These are phyloP conservation scores for Ascochyta pisi DNA, from an alignment of 2,329 filamentous ascomycete species.

Conservation along the genomic window DNA sequence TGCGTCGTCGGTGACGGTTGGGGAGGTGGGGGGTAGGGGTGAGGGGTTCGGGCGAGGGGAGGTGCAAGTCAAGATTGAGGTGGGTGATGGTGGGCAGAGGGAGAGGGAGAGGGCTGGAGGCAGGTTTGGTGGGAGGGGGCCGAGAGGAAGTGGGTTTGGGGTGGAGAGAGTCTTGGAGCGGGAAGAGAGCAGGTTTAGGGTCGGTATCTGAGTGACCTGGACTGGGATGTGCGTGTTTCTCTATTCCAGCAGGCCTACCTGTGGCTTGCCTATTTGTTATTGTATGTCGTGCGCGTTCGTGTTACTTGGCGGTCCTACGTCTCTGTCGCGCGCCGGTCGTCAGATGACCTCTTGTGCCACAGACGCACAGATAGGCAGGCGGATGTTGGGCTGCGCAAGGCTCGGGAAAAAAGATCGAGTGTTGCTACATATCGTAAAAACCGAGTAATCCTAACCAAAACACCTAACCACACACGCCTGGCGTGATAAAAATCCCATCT, in stretches of 20 bases:
- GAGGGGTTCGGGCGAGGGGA: not conserved
- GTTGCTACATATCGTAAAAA: slow-evolving; percentile 39
- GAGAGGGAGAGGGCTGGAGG: not conserved
- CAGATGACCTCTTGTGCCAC: slow-evolving; percentile 2
- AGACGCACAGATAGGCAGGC: slow-evolving; percentile 1
- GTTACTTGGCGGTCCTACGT: not conserved
- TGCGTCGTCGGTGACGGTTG: not conserved
- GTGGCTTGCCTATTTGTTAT: not conserved
- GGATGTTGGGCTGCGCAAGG: not conserved
- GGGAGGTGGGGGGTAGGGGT: not conserved
- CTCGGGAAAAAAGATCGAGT: slow-evolving; percentile 20
- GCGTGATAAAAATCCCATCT: slow-evolving; percentile 29
- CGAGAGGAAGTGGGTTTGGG: not conserved
- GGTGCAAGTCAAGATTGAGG: slow-evolving; percentile 1
- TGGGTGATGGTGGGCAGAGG: not conserved
- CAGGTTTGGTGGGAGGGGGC: not conserved
- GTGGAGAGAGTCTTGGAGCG: not conserved
- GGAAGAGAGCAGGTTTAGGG: not conserved
- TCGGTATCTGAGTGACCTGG: not conserved
- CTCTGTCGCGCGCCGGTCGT: not conserved
- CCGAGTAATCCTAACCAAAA: slow-evolving; percentile 30
- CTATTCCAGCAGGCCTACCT: not conserved
- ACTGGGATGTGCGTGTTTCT: not conserved
- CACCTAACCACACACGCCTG: slow-evolving; percentile 36
- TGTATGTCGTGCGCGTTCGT: not conserved